phyloP scores from a whole-genome alignment of 2,329 filamentous ascomycete genomes.

The Trichoderma aggressivum region DNA sequence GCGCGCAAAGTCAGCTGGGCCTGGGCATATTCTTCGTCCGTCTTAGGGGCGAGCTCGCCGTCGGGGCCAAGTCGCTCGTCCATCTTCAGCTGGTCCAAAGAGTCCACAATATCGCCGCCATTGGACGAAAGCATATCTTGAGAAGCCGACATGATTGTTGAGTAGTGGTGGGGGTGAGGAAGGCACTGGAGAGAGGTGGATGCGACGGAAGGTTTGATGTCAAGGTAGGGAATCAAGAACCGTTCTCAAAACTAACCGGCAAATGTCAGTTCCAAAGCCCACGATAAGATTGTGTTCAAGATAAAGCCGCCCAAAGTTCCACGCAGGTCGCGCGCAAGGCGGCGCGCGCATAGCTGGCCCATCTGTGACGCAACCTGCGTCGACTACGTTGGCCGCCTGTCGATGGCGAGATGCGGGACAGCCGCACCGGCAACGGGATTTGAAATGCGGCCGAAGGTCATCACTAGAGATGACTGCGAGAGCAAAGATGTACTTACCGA shows the following conservation, averaged over 20 bases:
- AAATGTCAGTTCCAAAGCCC: background rate
- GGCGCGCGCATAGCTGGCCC: conserved; percentile 1
- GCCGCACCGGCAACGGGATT: background rate
- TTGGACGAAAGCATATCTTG: conserved; percentile 57
- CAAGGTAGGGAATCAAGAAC: background rate
- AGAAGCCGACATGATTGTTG: conserved; percentile 55
- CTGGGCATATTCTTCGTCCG: conserved; percentile 94
- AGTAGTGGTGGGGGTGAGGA: background rate
- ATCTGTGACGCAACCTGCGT: conserved; percentile 12
- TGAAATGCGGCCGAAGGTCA: background rate
- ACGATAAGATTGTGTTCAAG: background rate
- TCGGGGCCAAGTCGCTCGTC: conserved; percentile 67
- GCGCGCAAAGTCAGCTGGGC: conserved; percentile 91
- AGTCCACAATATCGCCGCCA: conserved; percentile 59
- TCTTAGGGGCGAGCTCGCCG: conserved; percentile 78
- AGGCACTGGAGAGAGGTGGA: background rate
- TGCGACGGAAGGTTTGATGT: conserved; percentile 7
- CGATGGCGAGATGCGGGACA: background rate
- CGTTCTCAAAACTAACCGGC: background rate
- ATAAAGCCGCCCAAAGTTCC: background rate
- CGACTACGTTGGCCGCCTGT: background rate
- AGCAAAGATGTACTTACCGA: background rate
- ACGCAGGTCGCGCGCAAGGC: background rate
- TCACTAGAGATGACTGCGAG: background rate
- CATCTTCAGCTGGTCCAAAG: conserved; percentile 64